Conservation (phyloP, 768 basidiomycete species). For the Tricholoma furcatifolium region DNA sequence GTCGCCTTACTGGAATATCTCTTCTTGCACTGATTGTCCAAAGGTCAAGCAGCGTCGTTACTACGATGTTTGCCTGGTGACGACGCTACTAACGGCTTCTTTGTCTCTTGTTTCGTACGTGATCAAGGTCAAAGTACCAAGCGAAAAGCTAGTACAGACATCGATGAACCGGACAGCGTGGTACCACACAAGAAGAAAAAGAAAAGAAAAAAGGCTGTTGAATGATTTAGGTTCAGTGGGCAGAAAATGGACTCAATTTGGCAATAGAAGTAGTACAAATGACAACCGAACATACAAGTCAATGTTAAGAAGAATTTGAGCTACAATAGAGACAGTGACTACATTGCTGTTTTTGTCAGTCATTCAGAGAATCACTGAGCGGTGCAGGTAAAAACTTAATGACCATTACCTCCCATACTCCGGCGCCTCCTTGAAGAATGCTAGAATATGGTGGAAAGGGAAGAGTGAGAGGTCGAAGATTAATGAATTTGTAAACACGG, state of each 20-base stretch:
- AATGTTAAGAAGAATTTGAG: constrained; percentile 9
- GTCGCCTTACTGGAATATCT: constrained; percentile 8
- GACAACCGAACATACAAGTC: not conserved
- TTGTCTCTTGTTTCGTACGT: constrained; percentile 88
- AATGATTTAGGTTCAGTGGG: too few species aligned
- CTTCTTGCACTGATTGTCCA: constrained; percentile 1
- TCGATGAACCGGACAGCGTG: constrained; percentile 9
- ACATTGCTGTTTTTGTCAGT: constrained; percentile 20
- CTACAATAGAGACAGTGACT: constrained; percentile 13
- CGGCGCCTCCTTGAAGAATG: constrained; percentile 3
- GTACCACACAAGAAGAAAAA: constrained; percentile 20
- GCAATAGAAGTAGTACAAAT: not conserved
- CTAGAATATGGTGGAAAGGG: constrained; percentile 9
- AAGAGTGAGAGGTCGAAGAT: constrained; percentile 7
- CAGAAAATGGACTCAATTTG: not conserved
- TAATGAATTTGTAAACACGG: constrained; percentile 12
- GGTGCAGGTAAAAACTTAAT: constrained; percentile 16
- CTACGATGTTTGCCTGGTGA: constrained; percentile 77
- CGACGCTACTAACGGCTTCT: constrained; percentile 95
- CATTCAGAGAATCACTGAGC: constrained; percentile 13
- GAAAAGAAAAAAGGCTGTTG: constrained; percentile 13
- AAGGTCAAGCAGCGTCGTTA: constrained; percentile 54
- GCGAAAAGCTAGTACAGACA: constrained; percentile 24
- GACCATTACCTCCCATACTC: constrained; percentile 17
- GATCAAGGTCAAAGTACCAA: constrained; percentile 11